Evolutionary conservation across 1,284 basidiomycete genomes (phyloP), one percentile per base, ranked within the genome.

Genomic region (Fomitopsis palustris): DNA sequence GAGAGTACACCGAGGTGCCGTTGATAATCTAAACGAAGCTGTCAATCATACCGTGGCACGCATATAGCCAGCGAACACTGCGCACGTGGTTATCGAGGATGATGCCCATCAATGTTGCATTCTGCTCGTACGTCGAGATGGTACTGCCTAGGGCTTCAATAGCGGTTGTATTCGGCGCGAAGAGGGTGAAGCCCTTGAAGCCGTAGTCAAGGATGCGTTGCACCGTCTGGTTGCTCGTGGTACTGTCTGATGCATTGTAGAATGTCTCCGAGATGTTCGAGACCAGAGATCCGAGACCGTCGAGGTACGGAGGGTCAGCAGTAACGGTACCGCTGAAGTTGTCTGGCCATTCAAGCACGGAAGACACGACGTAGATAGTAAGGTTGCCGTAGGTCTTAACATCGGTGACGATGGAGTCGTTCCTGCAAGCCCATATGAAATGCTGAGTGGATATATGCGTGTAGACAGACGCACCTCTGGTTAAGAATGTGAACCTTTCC

Each of bases 1-100:
- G 78, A 0, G 88, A 87, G 76, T 92, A 93, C 8, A 85, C 71
- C 0, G 85, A 79, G 0, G 87, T 81, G 37, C 86, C 88, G 69
- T 90, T 90, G 67, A 91, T 81, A 57, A 87, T 72, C 84, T 88
- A 52, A n/a, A 39, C 17, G 27, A 19, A 37, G 23, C 52, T 35
- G 62, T 54, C 45, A 47, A 21, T 21, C n/a, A 55, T 53, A 37
- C 35, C 35, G 35, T 1, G 35, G 33, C 17, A 16, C 25, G 27
- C 10, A 31, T 59, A 62, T 19, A 65, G 45, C 56, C 10, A 27
- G 23, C 31, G 21, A 12, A 37, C 27, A 58, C 5, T 4, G 73
- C 81, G 19, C 60, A 89, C 85, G 66, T 90, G 89, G 69, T 91
- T 91, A 47, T 75, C 70, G 12, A 88, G 64, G 1, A 90, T 64